phyloP scores from a whole-genome alignment of 1,284 basidiomycete genomes.

The Ganoderma boninense region DNA sequence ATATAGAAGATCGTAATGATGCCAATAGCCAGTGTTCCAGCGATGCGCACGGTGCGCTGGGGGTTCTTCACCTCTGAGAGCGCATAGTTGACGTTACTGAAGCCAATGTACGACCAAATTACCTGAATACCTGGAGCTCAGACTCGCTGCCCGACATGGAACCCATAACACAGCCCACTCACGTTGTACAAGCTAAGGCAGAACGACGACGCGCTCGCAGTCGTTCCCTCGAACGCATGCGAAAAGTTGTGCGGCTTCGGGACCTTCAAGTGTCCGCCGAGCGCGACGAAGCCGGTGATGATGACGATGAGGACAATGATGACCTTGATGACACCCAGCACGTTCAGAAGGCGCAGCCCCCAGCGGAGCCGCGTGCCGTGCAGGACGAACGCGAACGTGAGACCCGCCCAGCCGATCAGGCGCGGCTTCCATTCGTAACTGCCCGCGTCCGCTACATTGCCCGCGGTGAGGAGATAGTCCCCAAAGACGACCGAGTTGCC shows the following conservation, averaged over 20 bases:
- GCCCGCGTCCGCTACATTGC: not conserved
- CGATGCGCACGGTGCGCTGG: conserved; percentile 69
- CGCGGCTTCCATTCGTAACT: conserved; percentile 29
- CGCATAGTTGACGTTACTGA: conserved; percentile 63
- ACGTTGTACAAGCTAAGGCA: conserved; percentile 68
- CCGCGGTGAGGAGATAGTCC: conserved; percentile 57
- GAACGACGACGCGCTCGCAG: conserved; percentile 60
- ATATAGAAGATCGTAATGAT: conserved; percentile 64
- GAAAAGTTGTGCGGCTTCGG: conserved; percentile 54
- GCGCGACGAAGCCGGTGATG: conserved; percentile 52
- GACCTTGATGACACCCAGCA: conserved; percentile 66
- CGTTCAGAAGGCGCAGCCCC: conserved; percentile 70
- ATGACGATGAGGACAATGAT: conserved; percentile 60
- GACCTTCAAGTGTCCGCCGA: conserved; percentile 51
- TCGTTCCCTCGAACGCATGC: conserved; percentile 52
- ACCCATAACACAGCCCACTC: conserved; percentile 70
- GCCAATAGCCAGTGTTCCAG: conserved; percentile 67
- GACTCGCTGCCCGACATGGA: conserved; percentile 65
- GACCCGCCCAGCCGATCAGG: conserved; percentile 49
- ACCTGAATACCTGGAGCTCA: conserved; percentile 32
- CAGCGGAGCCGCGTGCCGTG: conserved; percentile 53
- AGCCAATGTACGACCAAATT: conserved; percentile 69
- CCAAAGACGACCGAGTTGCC: conserved; percentile 65
- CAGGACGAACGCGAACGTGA: conserved; percentile 60
- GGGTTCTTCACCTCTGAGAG: conserved; percentile 75